Evolutionary conservation across 371 early-diverging fungal species (phyloP).

Genomic region (Nematocida homosporus): DNA sequence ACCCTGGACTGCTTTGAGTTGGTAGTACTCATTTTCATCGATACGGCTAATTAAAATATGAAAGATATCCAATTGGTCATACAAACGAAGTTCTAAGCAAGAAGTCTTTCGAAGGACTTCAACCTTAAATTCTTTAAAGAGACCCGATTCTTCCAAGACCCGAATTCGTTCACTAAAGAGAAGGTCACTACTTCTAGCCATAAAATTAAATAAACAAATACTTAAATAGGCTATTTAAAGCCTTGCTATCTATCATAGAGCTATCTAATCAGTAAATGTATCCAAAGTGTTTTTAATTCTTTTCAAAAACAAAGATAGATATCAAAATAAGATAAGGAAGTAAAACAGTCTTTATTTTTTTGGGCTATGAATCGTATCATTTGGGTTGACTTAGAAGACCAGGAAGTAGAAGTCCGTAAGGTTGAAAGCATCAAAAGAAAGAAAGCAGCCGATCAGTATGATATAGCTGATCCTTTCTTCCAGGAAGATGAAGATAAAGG

Average conservation of each 20-base stretch:
- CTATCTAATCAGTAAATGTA: not conserved
- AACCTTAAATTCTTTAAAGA: slow-evolving; percentile 14
- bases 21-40: slow-evolving; percentile 61
- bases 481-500: slow-evolving; percentile 45
- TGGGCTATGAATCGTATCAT: slow-evolving; percentile 21
- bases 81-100: slow-evolving; percentile 13
- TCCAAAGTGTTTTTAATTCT: not conserved
- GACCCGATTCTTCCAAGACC: not conserved
- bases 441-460: slow-evolving; percentile 29
- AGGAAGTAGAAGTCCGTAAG: slow-evolving; percentile 32
- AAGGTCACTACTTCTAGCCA: not conserved
- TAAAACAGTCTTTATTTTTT: slow-evolving; percentile 8
- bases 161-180: not conserved
- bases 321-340: not conserved
- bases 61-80: slow-evolving; percentile 27
- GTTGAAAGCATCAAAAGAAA: slow-evolving; percentile 24
- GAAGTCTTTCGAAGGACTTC: slow-evolving; percentile 5
- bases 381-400: slow-evolving; percentile 4
- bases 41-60: slow-evolving; percentile 16
- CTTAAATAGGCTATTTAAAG: too few species aligned
- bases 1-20: slow-evolving; percentile 67
- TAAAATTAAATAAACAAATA: slow-evolving; percentile 17
- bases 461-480: slow-evolving; percentile 40
- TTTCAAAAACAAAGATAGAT: not conserved
- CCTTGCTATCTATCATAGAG: not conserved